Conservation (phyloP, 768 basidiomycete species). For the Leccinellum luteum region DNA sequence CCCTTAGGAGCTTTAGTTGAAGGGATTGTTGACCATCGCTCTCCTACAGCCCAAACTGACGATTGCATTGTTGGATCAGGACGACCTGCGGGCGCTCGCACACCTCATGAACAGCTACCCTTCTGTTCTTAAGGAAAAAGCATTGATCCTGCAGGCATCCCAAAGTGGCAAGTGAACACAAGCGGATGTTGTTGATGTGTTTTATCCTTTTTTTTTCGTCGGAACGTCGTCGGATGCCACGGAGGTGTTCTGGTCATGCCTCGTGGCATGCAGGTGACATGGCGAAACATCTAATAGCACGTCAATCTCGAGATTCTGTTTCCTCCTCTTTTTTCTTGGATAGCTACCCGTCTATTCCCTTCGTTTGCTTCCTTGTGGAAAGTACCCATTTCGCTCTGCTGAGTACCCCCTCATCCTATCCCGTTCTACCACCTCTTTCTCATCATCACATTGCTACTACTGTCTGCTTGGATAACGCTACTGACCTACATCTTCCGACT, state of each 20-base stretch:
- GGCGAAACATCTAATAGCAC: neutral
- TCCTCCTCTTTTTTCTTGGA: conserved; percentile 3
- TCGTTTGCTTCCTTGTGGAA: conserved; percentile 8
- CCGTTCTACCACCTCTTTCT: neutral
- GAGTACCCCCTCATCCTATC: conserved; percentile 1
- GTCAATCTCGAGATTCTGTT: neutral
- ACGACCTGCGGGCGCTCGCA: conserved; percentile 79
- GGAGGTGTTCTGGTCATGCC: neutral
- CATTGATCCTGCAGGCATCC: conserved; percentile 30
- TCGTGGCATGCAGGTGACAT: neutral
- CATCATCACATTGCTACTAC: conserved; percentile 7
- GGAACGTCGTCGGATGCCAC: neutral
- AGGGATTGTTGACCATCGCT: conserved; percentile 1
- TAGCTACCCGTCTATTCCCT: conserved; percentile 7
- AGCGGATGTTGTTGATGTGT: neutral
- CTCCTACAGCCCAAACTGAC: conserved; percentile 72
- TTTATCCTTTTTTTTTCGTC: neutral
- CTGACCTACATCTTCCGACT: conserved; percentile 2
- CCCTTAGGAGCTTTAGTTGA: neutral
- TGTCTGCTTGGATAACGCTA: conserved; percentile 1
- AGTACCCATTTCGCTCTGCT: conserved; percentile 3
- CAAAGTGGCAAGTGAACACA: conserved; percentile 26
- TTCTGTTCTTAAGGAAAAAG: conserved; percentile 78
- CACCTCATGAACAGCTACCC: conserved; percentile 89
- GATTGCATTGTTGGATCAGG: conserved; percentile 77